Percentiles rank a stretch among this genome's conserved stretches.
Evolutionary conservation across 352 stramenopile genomes (phyloP).

Genomic region (Globisporangium cederbergense): DNA sequence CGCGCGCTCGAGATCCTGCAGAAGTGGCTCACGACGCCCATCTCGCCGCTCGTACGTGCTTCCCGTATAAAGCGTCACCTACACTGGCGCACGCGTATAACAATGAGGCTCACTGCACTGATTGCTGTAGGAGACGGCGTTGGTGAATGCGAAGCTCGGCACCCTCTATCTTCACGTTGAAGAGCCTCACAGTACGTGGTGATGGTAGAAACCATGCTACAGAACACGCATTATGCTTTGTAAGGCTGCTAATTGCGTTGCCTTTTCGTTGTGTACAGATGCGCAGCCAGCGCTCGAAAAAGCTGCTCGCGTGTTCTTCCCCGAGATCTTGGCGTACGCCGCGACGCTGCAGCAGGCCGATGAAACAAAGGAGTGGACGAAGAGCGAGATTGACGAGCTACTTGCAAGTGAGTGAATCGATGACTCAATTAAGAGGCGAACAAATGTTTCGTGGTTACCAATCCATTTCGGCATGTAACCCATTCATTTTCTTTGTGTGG

Average conservation of each 20-base stretch:
- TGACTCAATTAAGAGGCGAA: background rate
- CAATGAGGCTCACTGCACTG: background rate
- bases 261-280: constrained; percentile 26
- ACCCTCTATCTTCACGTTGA: constrained; percentile 52
- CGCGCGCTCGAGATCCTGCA: constrained; percentile 51
- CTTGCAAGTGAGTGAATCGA: constrained; percentile 2
- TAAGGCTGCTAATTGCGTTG: background rate
- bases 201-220: background rate
- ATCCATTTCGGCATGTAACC: background rate
- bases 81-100: background rate
- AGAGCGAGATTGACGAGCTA: constrained; percentile 11
- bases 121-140: constrained; percentile 29
- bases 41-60: constrained; percentile 26
- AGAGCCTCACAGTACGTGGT: constrained; percentile 54
- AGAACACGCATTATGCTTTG: background rate
- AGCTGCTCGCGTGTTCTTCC: constrained; percentile 36
- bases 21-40: constrained; percentile 37
- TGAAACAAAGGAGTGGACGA: constrained; percentile 13
- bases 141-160: constrained; percentile 37
- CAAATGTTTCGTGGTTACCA: no score
- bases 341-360: constrained; percentile 19
- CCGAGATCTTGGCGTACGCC: constrained; percentile 34
- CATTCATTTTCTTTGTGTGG: background rate
- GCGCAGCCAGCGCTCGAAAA: constrained; percentile 51
- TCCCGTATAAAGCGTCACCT: no score